Evolutionary conservation across 2,329 filamentous ascomycete species (phyloP).

Genomic region (Fusarium robinianum): DNA sequence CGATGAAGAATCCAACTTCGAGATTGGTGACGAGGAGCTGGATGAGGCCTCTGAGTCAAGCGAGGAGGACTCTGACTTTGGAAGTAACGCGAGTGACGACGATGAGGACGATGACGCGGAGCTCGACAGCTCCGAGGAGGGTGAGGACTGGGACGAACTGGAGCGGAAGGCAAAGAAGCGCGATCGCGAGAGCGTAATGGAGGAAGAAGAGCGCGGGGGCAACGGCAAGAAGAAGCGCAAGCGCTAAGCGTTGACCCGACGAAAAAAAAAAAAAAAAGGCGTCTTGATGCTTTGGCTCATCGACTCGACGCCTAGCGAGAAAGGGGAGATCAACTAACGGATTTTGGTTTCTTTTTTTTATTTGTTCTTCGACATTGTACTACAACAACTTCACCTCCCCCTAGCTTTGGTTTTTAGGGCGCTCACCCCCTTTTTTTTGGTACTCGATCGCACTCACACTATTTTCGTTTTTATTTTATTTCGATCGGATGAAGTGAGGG

Average conservation of each 20-base stretch:
- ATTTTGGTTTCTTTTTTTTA: conserved; percentile 2
- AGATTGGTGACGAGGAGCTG: conserved; percentile 84
- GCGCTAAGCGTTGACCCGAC: conserved; percentile 34
- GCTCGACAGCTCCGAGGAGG: conserved; percentile 70
- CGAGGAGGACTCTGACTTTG: conserved; percentile 89
- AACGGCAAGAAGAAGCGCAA: conserved; percentile 66
- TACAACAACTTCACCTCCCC: conserved; percentile 13
- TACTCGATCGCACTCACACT: too few relatives aligned
- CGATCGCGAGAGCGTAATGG: conserved; percentile 63
- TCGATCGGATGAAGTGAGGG: too few relatives aligned
- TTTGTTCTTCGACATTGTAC: conserved; percentile 13
- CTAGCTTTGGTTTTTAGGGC: too few relatives aligned
- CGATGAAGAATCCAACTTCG: conserved; percentile 90
- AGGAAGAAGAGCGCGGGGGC: conserved; percentile 67
- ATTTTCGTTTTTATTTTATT: too few relatives aligned
- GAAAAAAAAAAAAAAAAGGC: too few relatives aligned
- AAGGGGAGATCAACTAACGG: not conserved
- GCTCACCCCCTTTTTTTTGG: not conserved
- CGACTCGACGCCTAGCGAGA: too few relatives aligned
- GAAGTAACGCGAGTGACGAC: conserved; percentile 83
- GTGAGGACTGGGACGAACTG: conserved; percentile 92
- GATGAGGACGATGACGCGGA: conserved; percentile 73
- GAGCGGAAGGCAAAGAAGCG: conserved; percentile 90
- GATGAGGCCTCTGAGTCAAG: conserved; percentile 77
- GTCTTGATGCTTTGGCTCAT: too few relatives aligned